Evolutionary conservation across 225 moss, liverwort and hornwort species (phyloP).

Genomic region (Pseudoscleropodium purum): DNA sequence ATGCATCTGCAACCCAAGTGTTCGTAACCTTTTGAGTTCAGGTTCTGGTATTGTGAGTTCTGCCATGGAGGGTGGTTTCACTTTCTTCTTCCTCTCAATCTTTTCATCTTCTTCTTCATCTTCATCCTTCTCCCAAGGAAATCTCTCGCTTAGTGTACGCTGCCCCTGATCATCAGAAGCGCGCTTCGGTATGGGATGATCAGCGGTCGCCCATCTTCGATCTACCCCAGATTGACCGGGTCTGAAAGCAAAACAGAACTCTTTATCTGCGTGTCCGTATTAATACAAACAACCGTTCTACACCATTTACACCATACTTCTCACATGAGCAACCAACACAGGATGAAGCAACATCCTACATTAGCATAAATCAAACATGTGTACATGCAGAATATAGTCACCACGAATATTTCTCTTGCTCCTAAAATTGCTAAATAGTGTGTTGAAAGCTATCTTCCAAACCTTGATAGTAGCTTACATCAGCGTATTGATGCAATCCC

Average conservation of each 20-base stretch:
- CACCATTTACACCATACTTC: neutral
- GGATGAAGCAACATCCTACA: neutral
- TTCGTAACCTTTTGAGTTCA: constrained; percentile 78
- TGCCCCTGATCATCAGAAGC: constrained; percentile 14
- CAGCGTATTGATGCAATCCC: neutral
- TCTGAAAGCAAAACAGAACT: constrained; percentile 9
- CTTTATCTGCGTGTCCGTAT: neutral
- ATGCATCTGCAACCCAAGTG: constrained; percentile 66
- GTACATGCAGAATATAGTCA: neutral
- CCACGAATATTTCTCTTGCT: neutral
- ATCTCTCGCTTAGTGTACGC: constrained; percentile 28
- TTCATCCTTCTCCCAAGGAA: constrained; percentile 74
- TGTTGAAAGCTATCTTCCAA: neutral
- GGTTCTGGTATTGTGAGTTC: constrained; percentile 91
- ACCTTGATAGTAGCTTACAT: neutral
- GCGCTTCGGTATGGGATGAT: constrained; percentile 66
- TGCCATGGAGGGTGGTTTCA: constrained; percentile 81
- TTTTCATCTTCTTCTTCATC: constrained; percentile 18
- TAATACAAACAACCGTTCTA: neutral
- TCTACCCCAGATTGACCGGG: constrained; percentile 40
- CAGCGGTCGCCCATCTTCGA: constrained; percentile 54
- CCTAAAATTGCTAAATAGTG: neutral
- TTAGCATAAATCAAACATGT: neutral
- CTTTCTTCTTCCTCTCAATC: constrained; percentile 40
- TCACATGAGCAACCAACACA: neutral